Evolutionary conservation across 73 alveolate genomes (phyloP), one percentile per base, ranked within the genome.

Genomic region (Stentor roeselii): DNA sequence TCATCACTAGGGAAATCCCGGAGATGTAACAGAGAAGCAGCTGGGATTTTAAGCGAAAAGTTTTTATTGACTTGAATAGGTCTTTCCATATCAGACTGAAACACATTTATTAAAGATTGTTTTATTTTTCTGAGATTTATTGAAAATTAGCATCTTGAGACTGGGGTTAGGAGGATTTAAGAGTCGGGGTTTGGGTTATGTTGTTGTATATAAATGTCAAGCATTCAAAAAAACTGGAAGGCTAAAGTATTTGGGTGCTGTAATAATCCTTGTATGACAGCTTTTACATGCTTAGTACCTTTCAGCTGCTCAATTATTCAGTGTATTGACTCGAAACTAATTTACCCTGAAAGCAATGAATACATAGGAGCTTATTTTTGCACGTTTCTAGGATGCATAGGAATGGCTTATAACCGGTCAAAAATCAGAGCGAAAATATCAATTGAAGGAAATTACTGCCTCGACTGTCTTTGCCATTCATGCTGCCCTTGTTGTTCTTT

Each of bases 401-500:
- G 84, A 34, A 15, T 27, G 31, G 84, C 75, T n/a, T 14, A 21
- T 21, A 76, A 76, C 74, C 60, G 84, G 39, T 21, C 78, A 1
- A 27, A 39, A 35, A 1, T 76, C n/a, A 76, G 84, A 76, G 31
- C 21, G 3, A 76, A 76, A 39, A 78, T 76, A 36, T 21, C 14
- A 15, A 76, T 76, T 21, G 84, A 76, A 76, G 84, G 84, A 1
- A 35, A 35, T 6, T 76, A 36, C 59, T 15, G 1, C 39, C 38
- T 14, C 32, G 84, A 76, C 39, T 76, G 42, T 14, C 21, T 32
- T 21, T 76, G 84, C 84, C 59, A 15, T 6, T 76, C 36, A 27
- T 76, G 76, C 39, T 76, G 84, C 59, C 3, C 60, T n/a, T 76
- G 84, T 2, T 76, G 84, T 76, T 78, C 84, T 21, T 27, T 76